Evolutionary conservation across 805 yeast species (phyloP), one percentile per base, ranked within the genome.

Genomic region (Kodamaea lidongshanica): DNA sequence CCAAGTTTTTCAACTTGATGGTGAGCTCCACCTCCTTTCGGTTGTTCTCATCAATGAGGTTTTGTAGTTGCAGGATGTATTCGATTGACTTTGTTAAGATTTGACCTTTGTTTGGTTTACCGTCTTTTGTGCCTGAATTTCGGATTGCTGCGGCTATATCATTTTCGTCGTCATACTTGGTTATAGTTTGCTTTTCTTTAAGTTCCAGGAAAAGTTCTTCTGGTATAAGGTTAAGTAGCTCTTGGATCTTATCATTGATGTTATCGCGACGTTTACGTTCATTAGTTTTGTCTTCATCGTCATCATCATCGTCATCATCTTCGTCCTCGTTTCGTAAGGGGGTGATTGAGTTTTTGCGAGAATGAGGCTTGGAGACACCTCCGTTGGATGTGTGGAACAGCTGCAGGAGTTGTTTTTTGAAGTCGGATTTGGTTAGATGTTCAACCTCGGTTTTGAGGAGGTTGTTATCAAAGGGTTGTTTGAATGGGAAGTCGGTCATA

Each of bases 21-120:
- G 77, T 67, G 30, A 82, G 58, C 46, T 82, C 94, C 9, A 82
- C 83, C 50, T 86, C 95, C 37, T 71, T 72, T 34, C 89, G 64
- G 54, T 86, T 86, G 44, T 76, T 81, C 33, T 74, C 75, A 50
- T 86, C 95, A 35, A 86, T 84, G 35, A 72, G 64, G 37, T 73
- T 76, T 50, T 84, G 94, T 19, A 84, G 54, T 37, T 58, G 58
- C 36, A 72, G 76, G 23, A 83, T 72, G 45, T 80, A 82, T 38
- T 79, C 87, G 3, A 82, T 87, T 0, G 85, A 72, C 46, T 79
- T 81, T 6, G 84, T 71, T 35, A 83, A 58, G 2, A 83, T 80
- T 49, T 81, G 89, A 2, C 94, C 94, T 55, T 83, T 83, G 47
- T 81, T 82, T 0, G 94, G 94, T 42, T 79, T 81, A 2, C 89